Percentiles rank a stretch among this genome's conserved stretches.
Evolutionary conservation across 257 asterid species (phyloP).

Genomic region (Ilex asprella): DNA sequence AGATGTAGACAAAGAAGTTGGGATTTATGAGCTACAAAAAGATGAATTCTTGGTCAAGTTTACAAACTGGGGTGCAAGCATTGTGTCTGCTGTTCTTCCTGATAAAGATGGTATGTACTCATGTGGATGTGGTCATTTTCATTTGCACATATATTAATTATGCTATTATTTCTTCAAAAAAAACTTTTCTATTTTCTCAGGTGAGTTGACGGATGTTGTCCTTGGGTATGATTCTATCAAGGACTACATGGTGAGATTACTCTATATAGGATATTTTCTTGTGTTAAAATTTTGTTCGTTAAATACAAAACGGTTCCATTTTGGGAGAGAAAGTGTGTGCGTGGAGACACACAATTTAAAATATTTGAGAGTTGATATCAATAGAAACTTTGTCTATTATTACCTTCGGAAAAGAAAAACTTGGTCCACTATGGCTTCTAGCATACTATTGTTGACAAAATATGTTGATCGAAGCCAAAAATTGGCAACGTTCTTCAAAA

Average conservation of each 20-base stretch:
- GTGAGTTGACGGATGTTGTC: conserved; percentile 57
- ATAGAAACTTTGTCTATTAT: too few relatives aligned
- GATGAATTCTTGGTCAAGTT: conserved; percentile 58
- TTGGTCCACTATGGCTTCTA: too few relatives aligned
- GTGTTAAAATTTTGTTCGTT: too few relatives aligned
- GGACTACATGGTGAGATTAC: conserved; percentile 43
- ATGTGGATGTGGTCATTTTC: background rate
- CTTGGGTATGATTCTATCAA: conserved; percentile 70
- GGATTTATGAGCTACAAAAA: conserved; percentile 43
- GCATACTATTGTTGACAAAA: too few relatives aligned
- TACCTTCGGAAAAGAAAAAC: too few relatives aligned
- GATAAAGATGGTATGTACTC: conserved; percentile 54
- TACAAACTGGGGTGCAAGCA: conserved; percentile 73
- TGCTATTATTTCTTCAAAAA: background rate
- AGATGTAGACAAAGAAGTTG: conserved; percentile 3
- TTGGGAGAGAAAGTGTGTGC: too few relatives aligned
- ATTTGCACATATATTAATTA: background rate
- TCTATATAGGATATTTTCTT: too few relatives aligned
- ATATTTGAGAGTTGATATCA: too few relatives aligned
- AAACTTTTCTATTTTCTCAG: conserved; percentile 20
- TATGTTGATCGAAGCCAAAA: too few relatives aligned
- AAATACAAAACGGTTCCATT: too few relatives aligned
- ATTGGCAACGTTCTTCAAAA: too few relatives aligned
- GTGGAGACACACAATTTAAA: too few relatives aligned
- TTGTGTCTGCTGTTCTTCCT: conserved; percentile 68